These are phyloP conservation scores for Cucumis melo DNA, from an alignment of 306 rosid genomes.

Conservation along the genomic window DNA sequence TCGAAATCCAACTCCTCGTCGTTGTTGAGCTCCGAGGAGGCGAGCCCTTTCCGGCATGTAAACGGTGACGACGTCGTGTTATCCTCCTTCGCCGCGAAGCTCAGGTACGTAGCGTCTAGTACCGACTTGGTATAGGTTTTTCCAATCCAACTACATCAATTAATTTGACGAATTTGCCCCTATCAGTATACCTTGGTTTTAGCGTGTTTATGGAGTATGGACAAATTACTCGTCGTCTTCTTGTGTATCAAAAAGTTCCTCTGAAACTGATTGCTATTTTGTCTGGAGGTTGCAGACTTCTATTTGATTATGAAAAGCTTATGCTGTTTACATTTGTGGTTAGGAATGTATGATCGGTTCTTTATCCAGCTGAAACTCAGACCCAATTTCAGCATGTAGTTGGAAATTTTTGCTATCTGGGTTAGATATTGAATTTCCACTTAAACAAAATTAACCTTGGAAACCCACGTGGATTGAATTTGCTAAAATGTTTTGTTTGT, in stretches of 20 bases:
- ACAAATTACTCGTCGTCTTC: not conserved
- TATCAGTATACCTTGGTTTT: not conserved
- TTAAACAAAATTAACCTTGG: not conserved
- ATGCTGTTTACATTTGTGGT: not conserved
- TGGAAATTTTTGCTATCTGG: not conserved
- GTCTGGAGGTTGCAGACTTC: not conserved
- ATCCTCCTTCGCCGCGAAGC: conserved; percentile 56
- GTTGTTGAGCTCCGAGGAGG: conserved; percentile 80
- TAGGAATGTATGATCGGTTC: not conserved
- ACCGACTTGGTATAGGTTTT: not conserved
- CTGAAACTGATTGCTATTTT: conserved; percentile 4
- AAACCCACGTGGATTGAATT: not conserved
- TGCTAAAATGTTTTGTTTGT: not conserved
- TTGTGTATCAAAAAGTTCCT: not conserved
- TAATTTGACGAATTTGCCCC: conserved; percentile 26
- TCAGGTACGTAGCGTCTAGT: conserved; percentile 41
- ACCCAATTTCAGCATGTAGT: not conserved
- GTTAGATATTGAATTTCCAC: not conserved
- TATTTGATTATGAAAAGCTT: not conserved
- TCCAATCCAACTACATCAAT: not conserved
- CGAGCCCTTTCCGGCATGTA: conserved; percentile 56
- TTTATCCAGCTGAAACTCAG: not conserved
- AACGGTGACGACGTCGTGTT: conserved; percentile 56
- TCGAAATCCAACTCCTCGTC: conserved; percentile 63
- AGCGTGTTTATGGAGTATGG: not conserved